Conservation (phyloP, 2,329 filamentous ascomycete species). For the Botrytis sinoallii region DNA sequence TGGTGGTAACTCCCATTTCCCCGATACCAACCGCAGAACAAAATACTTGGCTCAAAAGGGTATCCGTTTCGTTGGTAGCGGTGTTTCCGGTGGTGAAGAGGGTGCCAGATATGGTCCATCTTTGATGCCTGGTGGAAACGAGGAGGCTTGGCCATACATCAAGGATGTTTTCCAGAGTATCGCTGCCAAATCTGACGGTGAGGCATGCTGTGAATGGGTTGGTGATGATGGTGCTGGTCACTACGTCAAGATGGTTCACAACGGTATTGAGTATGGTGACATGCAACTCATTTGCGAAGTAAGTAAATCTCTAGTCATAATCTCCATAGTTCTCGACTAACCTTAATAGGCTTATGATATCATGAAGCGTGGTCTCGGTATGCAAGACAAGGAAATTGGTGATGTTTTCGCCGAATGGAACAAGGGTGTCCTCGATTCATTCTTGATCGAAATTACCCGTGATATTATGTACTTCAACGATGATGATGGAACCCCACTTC, state of each 20-base stretch:
- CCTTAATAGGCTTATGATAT: slow-evolving; percentile 86
- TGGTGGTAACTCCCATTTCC: slow-evolving; percentile 98
- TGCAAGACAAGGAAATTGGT: slow-evolving; percentile 90
- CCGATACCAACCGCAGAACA: slow-evolving; percentile 96
- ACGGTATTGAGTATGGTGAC: slow-evolving; percentile 99
- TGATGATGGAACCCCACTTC: slow-evolving; percentile 81
- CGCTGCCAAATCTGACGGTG: slow-evolving; percentile 92
- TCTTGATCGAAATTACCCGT: slow-evolving; percentile 98
- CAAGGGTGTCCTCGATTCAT: slow-evolving; percentile 96
- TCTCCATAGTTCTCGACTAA: slow-evolving; percentile 21
- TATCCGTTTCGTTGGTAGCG: slow-evolving; percentile 91
- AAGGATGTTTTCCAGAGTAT: slow-evolving; percentile 99
- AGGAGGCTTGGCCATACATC: slow-evolving; percentile 96
- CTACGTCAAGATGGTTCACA: slow-evolving; percentile 99
- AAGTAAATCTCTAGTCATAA: slow-evolving; percentile 37
- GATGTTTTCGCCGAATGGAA: slow-evolving; percentile 96
- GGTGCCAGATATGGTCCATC: slow-evolving; percentile 96
- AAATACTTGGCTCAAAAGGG: slow-evolving; percentile 83
- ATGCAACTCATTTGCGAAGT: slow-evolving; percentile 99
- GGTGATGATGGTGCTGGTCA: slow-evolving; percentile 98
- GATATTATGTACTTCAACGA: slow-evolving; percentile 99
- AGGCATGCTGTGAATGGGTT: slow-evolving; percentile 99
- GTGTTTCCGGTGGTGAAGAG: slow-evolving; percentile 99
- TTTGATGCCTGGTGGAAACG: slow-evolving; percentile 98
- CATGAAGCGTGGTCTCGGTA: slow-evolving; percentile 94